Percentiles rank a stretch among this genome's conserved stretches.
These are phyloP conservation scores for Closterium sp. DNA, from an alignment of 139 green algal species.

Conservation along the genomic window DNA sequence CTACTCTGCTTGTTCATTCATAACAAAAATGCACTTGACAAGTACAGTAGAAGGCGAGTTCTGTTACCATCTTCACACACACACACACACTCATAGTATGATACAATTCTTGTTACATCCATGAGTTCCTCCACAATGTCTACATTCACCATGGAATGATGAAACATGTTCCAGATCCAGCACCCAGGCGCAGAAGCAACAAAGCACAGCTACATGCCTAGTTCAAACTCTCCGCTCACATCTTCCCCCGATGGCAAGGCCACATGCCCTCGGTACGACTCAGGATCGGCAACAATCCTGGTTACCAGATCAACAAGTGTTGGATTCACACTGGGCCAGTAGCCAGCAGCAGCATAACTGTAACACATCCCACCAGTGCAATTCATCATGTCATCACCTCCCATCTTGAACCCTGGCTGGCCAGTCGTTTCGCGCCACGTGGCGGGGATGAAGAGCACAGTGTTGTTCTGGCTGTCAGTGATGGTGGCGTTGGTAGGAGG, in stretches of 20 bases:
- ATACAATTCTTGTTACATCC: too few species aligned
- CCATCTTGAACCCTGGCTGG: background rate
- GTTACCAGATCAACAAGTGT: background rate
- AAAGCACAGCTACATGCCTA: too few species aligned
- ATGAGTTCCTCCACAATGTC: too few species aligned
- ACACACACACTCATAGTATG: too few species aligned
- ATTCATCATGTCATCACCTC: background rate
- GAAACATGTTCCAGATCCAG: too few species aligned
- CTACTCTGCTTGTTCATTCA: too few species aligned
- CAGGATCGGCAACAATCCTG: background rate
- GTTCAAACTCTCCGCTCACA: background rate
- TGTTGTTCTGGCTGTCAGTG: background rate
- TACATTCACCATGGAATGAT: too few species aligned
- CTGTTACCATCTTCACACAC: too few species aligned
- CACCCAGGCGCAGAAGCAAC: too few species aligned
- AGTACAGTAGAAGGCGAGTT: too few species aligned
- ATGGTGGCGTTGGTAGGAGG: background rate
- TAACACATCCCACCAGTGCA: background rate
- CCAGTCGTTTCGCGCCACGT: background rate
- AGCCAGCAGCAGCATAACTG: background rate
- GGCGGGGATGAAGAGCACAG: background rate
- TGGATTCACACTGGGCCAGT: background rate
- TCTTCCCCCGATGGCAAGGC: background rate
- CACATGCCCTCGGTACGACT: background rate
- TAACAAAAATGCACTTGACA: too few species aligned